These are phyloP conservation scores for Arctium minus DNA, from an alignment of 129 eudicot genomes.

Conservation along the genomic window DNA sequence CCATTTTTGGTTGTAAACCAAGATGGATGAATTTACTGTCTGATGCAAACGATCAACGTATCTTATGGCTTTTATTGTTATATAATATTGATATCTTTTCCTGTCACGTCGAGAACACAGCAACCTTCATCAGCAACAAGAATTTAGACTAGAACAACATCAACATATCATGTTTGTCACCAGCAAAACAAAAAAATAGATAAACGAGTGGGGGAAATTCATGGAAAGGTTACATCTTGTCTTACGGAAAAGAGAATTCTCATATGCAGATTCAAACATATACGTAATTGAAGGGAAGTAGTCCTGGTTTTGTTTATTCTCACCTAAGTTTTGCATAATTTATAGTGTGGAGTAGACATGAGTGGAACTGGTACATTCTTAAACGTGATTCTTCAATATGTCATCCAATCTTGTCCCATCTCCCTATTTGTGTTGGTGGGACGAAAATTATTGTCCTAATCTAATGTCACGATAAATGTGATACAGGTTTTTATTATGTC, in stretches of 20 bases:
- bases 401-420: too few relatives aligned
- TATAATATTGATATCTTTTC: neutral
- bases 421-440: too few relatives aligned
- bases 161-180: neutral
- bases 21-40: neutral
- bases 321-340: too few relatives aligned
- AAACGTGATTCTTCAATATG: too few relatives aligned
- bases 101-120: neutral
- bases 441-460: too few relatives aligned
- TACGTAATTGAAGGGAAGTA: neutral
- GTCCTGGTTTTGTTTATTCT: too few relatives aligned
- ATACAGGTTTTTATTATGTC: too few relatives aligned
- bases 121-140: neutral
- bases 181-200: neutral
- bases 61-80: neutral
- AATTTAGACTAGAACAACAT: neutral
- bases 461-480: too few relatives aligned
- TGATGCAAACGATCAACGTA: neutral
- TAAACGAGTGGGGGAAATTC: neutral
- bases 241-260: neutral
- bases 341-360: too few relatives aligned
- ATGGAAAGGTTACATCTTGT: neutral
- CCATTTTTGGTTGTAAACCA: too few relatives aligned
- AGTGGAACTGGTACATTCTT: too few relatives aligned
- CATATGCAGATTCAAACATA: neutral